Evolutionary conservation across 176 grass and related monocot species (phyloP).

Genomic region (Saccharum spontaneum): DNA sequence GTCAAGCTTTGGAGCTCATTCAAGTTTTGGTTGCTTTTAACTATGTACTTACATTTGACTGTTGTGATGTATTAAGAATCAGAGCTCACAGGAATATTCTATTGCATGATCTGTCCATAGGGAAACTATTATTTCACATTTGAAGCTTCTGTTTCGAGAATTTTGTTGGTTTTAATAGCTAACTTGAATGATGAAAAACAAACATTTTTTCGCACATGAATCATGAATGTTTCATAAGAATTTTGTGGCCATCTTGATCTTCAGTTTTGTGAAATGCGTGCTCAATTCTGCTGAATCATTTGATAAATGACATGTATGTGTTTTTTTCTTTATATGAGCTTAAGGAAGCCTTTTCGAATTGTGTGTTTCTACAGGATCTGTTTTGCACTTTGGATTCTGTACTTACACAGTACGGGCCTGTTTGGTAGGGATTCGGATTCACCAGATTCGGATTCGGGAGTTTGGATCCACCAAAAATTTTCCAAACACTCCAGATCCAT

Average conservation of each 20-base stretch:
- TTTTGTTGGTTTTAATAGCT: slow-evolving; percentile 18
- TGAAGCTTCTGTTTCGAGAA: slow-evolving; percentile 19
- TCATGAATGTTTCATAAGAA: background rate
- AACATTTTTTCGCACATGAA: background rate
- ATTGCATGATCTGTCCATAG: slow-evolving; percentile 8
- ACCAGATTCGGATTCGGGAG: too few relatives aligned
- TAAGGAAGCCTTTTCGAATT: background rate
- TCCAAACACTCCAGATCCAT: too few relatives aligned
- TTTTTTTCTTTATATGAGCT: slow-evolving; percentile 17
- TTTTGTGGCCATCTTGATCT: slow-evolving; percentile 4
- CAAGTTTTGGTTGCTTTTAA: slow-evolving; percentile 21
- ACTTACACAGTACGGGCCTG: background rate
- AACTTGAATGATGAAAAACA: background rate
- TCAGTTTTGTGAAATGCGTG: background rate
- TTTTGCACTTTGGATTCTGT: background rate
- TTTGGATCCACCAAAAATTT: too few relatives aligned
- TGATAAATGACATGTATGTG: background rate
- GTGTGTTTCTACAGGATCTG: background rate
- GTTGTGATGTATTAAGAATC: background rate
- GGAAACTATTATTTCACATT: background rate
- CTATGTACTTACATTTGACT: slow-evolving; percentile 16
- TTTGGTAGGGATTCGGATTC: too few relatives aligned
- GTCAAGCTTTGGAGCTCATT: slow-evolving; percentile 13
- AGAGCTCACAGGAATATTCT: slow-evolving; percentile 8
- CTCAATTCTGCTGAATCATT: background rate